Evolutionary conservation across 1,284 basidiomycete genomes (phyloP), one percentile per base, ranked within the genome.

Genomic region (Trichosporon coremiiforme): DNA sequence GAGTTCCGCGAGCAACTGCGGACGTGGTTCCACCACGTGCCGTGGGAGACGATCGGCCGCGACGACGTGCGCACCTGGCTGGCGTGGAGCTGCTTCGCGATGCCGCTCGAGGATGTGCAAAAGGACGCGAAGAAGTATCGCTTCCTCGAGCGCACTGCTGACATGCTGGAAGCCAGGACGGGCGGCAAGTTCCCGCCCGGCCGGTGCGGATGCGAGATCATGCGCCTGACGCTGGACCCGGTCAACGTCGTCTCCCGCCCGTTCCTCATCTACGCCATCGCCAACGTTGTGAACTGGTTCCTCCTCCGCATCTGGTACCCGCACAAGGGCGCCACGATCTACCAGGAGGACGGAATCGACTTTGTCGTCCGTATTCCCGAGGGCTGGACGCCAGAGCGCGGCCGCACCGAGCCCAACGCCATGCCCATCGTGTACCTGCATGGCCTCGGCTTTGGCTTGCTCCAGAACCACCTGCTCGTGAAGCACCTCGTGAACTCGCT

Each of bases 371-470:
- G 90, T 66, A 85, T 90, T 50, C 93, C 93, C 2, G 75, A 82
- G 12, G 81, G 84, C 9, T 94, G 92, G 90, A 85, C 89, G 67
- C 81, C 87, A 3, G 78, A 82, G 25, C 76, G 75, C 57, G 79
- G 78, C 12, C 66, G 67, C 38, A 76, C 60, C 4, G 75, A 77
- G 13, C 71, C 70, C 57, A 84, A 80, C 73, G 86, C 86, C 50
- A 87, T 88, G 66, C 94, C 94, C 0, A 84, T 95, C 50, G 86
- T 96, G 10, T 93, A 95, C 79, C 81, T 94, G 60, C 94, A 96
- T 77, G 94, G 94, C 1, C 87, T 97, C 0, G 94, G 94, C 12
- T 86, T 95, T 55, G 93, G 93, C 1, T 79, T 93, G 79, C 70
- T 85, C 74, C 73, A 84, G 83, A 85, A 84, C 73, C 80, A 83